phyloP scores from a whole-genome alignment of 352 stramenopile genomes.

The Plasmopara muralis region DNA sequence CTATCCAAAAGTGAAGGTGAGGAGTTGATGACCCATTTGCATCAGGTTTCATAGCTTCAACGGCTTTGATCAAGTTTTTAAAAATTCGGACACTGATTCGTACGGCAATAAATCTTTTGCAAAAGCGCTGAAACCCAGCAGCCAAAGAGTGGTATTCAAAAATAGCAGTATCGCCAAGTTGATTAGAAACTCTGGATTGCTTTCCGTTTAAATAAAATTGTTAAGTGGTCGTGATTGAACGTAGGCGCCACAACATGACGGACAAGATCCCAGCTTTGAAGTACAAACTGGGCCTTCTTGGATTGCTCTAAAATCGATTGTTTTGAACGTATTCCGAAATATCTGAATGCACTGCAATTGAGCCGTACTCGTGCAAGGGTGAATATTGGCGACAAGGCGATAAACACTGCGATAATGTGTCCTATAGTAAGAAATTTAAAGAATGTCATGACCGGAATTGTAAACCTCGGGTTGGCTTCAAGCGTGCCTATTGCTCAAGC shows the following conservation, averaged over 20 bases:
- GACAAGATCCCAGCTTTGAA: neutral
- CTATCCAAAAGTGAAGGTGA: neutral
- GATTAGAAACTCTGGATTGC: neutral
- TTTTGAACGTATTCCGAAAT: too few relatives aligned
- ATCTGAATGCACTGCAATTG: too few relatives aligned
- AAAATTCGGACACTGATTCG: neutral
- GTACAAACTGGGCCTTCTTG: too few relatives aligned
- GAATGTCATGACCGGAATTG: too few relatives aligned
- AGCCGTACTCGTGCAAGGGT: too few relatives aligned
- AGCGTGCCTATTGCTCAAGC: too few relatives aligned
- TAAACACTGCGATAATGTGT: too few relatives aligned
- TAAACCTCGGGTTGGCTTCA: too few relatives aligned
- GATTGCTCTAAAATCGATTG: too few relatives aligned
- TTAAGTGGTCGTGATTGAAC: conserved; percentile 4
- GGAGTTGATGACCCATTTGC: neutral
- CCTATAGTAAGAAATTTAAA: too few relatives aligned
- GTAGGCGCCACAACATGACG: conserved; percentile 6
- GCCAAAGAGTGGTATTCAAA: neutral
- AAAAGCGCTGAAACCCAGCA: neutral
- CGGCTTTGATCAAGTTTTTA: neutral
- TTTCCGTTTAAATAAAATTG: neutral
- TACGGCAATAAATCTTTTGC: neutral
- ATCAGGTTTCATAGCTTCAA: neutral
- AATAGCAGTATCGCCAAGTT: neutral
- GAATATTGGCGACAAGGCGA: too few relatives aligned